phyloP scores from a whole-genome alignment of 2,329 filamentous ascomycete genomes.

The Purpureocillium lavendulum region DNA sequence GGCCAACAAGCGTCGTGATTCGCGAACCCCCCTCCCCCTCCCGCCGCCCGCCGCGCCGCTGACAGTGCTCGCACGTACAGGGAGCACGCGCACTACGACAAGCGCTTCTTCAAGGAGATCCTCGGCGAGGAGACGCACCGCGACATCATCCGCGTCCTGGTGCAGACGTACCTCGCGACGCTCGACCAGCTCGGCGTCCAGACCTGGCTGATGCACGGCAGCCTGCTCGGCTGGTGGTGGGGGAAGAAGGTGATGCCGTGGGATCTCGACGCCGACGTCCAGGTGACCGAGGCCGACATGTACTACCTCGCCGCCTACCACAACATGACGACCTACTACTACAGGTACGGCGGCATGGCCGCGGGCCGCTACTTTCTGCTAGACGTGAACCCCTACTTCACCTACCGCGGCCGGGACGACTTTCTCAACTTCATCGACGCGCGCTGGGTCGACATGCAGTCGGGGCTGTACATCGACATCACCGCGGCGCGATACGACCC shows the following conservation, averaged over 20 bases:
- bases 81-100: constrained; percentile 19
- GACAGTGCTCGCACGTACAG: neutral
- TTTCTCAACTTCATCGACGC: constrained; percentile 36
- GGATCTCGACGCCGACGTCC: constrained; percentile 71
- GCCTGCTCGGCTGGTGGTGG: constrained; percentile 85
- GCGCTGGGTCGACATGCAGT: constrained; percentile 38
- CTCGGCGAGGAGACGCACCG: constrained; percentile 47
- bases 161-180: constrained; percentile 64
- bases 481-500: constrained; percentile 40
- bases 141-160: constrained; percentile 54
- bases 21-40: neutral
- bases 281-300: constrained; percentile 60
- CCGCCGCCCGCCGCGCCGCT: neutral
- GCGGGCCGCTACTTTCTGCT: constrained; percentile 36
- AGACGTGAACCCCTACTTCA: constrained; percentile 38
- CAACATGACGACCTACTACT: constrained; percentile 49
- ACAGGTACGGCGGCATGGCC: constrained; percentile 27
- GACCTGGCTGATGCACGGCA: constrained; percentile 80
- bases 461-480: constrained; percentile 42
- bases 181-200: constrained; percentile 59
- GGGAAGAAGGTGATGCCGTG: constrained; percentile 63
- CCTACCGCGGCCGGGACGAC: constrained; percentile 27
- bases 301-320: constrained; percentile 56
- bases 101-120: constrained; percentile 27
- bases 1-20: neutral